Evolutionary conservation across 176 grass and related monocot genomes (phyloP), one percentile per base, ranked within the genome.

Genomic region (Microstegium vimineum): DNA sequence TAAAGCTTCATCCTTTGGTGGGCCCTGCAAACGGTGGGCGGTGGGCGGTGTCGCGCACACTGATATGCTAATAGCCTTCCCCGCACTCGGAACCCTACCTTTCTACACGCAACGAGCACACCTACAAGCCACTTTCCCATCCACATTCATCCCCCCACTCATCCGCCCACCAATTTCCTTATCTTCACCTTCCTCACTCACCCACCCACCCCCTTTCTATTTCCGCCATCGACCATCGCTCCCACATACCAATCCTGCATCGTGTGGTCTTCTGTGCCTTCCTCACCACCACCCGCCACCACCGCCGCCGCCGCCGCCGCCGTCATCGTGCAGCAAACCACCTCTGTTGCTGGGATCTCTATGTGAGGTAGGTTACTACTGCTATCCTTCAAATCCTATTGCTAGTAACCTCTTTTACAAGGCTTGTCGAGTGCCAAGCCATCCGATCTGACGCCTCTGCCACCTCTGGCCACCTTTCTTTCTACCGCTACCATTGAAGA

Each of bases 251-350:
- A 13, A 62, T 15, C 26, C 25, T 2, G 30, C 26, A 2, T 62
- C 60, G 1, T 62, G 2, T 14, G 25, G 12, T 30, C 11, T 28
- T 30, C 5, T 6, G 5, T 15, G 11, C 10, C 12, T 14, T 6
- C 26, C 10, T 12, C 9, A n/a, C n/a, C n/a, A n/a, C 0, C 46
- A 0, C 0, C 46, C 16, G 4, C 12, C 51, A 0, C 2, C 26
- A 4, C 11, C 25, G 9, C 4, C 25, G 1, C 1, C 25, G 10
- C 4, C 25, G 0, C 3, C 12, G 5, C 1, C 4, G 22, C 1
- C 26, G 1, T 6, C 25, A 3, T 0, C n/a, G 8, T 11, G n/a
- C 9, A 11, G 25, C 59, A 62, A 11, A 30, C 12, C 27, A 31
- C 16, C 61, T 26, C 10, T 12, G 23, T 22, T 26, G 10, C 10